These are phyloP conservation scores for Malassezia psittaci DNA, from an alignment of 1,284 basidiomycete species.

Conservation along the genomic window DNA sequence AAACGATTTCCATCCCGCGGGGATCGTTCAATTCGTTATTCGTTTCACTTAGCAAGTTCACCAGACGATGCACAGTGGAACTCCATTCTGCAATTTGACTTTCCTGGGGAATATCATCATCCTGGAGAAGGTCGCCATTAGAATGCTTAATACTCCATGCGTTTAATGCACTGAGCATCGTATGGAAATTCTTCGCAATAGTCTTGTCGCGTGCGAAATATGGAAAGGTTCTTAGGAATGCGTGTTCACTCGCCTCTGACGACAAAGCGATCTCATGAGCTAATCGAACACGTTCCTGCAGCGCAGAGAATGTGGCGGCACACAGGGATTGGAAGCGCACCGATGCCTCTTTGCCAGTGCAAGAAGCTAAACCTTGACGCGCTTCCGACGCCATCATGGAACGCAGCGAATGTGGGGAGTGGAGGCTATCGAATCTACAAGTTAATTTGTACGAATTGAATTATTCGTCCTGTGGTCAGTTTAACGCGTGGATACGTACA, in stretches of 20 bases:
- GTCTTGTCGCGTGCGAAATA: conserved; percentile 13
- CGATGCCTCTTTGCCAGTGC: background rate
- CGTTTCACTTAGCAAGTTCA: conserved; percentile 3
- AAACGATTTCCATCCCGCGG: conserved; percentile 5
- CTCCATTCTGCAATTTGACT: conserved; percentile 6
- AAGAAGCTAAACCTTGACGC: background rate
- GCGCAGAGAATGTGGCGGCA: conserved; percentile 1
- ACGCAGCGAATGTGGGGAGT: background rate
- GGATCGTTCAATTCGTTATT: conserved; percentile 15
- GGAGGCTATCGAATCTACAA: background rate
- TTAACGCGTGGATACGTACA: background rate
- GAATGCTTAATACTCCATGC: conserved; percentile 3
- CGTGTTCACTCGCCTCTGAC: conserved; percentile 2
- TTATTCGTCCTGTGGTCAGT: conserved; percentile 16
- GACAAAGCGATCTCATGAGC: conserved; percentile 9
- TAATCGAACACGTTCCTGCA: conserved; percentile 13
- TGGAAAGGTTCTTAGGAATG: conserved; percentile 9
- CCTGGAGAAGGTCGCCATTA: background rate
- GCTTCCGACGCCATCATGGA: background rate
- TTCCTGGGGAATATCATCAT: background rate
- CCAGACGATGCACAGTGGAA: conserved; percentile 3
- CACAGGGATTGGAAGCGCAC: conserved; percentile 8
- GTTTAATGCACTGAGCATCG: conserved; percentile 7
- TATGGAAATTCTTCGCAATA: conserved; percentile 9
- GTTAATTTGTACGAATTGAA: too few species aligned